phyloP scores from a whole-genome alignment of 805 yeast genomes.

The Cyberlindnera sargentensis region DNA sequence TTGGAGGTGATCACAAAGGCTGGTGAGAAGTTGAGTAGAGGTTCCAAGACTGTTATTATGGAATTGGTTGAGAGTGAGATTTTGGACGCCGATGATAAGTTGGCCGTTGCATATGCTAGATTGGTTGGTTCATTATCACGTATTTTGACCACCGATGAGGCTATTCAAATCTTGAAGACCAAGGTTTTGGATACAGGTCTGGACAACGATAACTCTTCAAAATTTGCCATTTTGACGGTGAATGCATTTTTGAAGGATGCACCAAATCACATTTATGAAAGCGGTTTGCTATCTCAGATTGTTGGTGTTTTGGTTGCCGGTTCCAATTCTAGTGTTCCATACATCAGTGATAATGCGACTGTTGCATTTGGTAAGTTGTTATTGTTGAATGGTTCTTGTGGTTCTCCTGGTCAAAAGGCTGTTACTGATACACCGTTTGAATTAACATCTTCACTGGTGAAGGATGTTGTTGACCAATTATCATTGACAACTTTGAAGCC shows the following conservation, averaged over 20 bases:
- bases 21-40: slow-evolving; percentile 70
- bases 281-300: slow-evolving; percentile 44
- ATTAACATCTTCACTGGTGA: slow-evolving; percentile 35
- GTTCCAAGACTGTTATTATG: slow-evolving; percentile 62
- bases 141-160: slow-evolving; percentile 58
- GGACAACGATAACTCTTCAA: slow-evolving; percentile 38
- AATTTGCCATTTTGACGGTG: slow-evolving; percentile 63
- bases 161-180: slow-evolving; percentile 45
- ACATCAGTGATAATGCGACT: slow-evolving; percentile 68
- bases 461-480: slow-evolving; percentile 41
- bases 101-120: slow-evolving; percentile 71
- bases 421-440: slow-evolving; percentile 27
- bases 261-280: slow-evolving; percentile 52
- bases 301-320: slow-evolving; percentile 42
- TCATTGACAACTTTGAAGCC: slow-evolving; percentile 47
- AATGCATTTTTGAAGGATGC: slow-evolving; percentile 78
- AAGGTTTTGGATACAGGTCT: slow-evolving; percentile 47
- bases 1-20: slow-evolving; percentile 75
- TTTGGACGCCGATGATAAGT: slow-evolving; percentile 44
- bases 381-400: slow-evolving; percentile 40
- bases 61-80: slow-evolving; percentile 70
- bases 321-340: slow-evolving; percentile 33
- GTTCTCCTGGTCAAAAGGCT: slow-evolving; percentile 29
- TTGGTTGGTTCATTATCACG: slow-evolving; percentile 72
- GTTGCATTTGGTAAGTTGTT: slow-evolving; percentile 78